These are phyloP conservation scores for Dryadomyces quercivorus DNA, from an alignment of 2,329 filamentous ascomycete species.

Conservation along the genomic window DNA sequence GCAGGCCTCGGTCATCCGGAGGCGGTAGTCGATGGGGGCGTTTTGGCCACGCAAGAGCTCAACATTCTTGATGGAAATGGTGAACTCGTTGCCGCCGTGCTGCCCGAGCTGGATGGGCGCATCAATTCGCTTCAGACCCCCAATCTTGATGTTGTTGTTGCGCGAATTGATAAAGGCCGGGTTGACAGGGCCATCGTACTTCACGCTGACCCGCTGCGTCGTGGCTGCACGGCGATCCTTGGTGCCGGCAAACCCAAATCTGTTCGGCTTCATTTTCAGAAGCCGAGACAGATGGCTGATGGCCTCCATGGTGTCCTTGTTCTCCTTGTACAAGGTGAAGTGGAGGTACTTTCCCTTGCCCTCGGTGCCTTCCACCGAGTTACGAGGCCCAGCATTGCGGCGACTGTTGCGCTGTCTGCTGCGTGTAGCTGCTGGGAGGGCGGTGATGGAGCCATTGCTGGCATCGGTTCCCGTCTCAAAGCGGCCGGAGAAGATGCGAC, in stretches of 20 bases:
- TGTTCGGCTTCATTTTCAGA: slow-evolving; percentile 61
- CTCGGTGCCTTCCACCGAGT: too few relatives aligned
- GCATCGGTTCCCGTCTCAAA: slow-evolving; percentile 60
- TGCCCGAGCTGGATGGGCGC: slow-evolving; percentile 70
- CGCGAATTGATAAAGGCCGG: slow-evolving; percentile 54
- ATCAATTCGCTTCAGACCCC: slow-evolving; percentile 68
- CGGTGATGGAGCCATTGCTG: slow-evolving; percentile 46
- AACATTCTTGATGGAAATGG: slow-evolving; percentile 82
- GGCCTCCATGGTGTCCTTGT: slow-evolving; percentile 92
- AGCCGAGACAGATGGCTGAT: slow-evolving; percentile 64
- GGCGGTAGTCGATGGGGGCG: slow-evolving; percentile 34
- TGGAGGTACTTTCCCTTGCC: slow-evolving; percentile 48
- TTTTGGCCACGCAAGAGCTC: slow-evolving; percentile 37
- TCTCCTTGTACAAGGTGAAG: slow-evolving; percentile 91
- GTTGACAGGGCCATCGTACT: slow-evolving; percentile 37
- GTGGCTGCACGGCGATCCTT: slow-evolving; percentile 85
- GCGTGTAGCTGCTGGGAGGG: slow-evolving; percentile 20
- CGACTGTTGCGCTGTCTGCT: slow-evolving; percentile 11
- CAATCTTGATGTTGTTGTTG: slow-evolving; percentile 52
- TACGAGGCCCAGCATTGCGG: slow-evolving; percentile 1
- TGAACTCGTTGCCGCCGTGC: slow-evolving; percentile 80
- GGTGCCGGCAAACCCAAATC: slow-evolving; percentile 68
- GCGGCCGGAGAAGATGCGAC: slow-evolving; percentile 65
- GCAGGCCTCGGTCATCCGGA: slow-evolving; percentile 31
- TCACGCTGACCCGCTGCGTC: slow-evolving; percentile 64